Conservation (phyloP, 768 basidiomycete species). For the Steccherinum ochraceum region DNA sequence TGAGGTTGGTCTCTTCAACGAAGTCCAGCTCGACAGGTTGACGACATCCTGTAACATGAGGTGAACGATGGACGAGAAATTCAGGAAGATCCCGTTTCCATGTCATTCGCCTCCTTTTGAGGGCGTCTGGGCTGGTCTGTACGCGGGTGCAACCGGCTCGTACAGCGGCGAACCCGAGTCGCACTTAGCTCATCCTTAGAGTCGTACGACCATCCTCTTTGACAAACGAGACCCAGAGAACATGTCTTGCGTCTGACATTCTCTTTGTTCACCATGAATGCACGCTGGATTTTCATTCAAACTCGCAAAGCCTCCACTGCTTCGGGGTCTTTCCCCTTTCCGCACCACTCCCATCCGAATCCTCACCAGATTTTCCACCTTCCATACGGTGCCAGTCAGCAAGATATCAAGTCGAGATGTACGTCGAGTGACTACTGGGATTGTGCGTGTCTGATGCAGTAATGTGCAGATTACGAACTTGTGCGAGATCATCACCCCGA, state of each 20-base stretch:
- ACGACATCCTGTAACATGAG: too few relatives aligned
- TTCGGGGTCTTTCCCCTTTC: constrained; percentile 39
- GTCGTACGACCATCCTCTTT: too few relatives aligned
- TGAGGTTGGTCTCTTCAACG: too few relatives aligned
- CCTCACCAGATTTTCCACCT: constrained; percentile 75
- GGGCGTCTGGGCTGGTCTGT: too few relatives aligned
- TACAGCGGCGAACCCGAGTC: neutral
- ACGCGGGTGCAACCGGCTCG: neutral
- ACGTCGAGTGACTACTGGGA: constrained; percentile 20
- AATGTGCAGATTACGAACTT: constrained; percentile 58
- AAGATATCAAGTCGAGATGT: constrained; percentile 66
- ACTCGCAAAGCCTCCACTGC: constrained; percentile 17
- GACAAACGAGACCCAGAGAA: too few relatives aligned
- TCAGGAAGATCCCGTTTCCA: too few relatives aligned
- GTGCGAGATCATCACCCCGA: constrained; percentile 72
- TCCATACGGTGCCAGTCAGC: constrained; percentile 43
- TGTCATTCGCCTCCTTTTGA: too few relatives aligned
- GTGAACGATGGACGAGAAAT: too few relatives aligned
- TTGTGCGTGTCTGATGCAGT: neutral
- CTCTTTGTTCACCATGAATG: too few relatives aligned
- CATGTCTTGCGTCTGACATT: neutral
- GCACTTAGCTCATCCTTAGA: too few relatives aligned
- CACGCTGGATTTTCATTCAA: neutral
- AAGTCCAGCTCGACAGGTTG: too few relatives aligned
- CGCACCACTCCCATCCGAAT: constrained; percentile 45